Percentiles rank a stretch among this genome's conserved stretches.
phyloP scores from a whole-genome alignment of 257 asterid genomes.

The Vinca minor region DNA sequence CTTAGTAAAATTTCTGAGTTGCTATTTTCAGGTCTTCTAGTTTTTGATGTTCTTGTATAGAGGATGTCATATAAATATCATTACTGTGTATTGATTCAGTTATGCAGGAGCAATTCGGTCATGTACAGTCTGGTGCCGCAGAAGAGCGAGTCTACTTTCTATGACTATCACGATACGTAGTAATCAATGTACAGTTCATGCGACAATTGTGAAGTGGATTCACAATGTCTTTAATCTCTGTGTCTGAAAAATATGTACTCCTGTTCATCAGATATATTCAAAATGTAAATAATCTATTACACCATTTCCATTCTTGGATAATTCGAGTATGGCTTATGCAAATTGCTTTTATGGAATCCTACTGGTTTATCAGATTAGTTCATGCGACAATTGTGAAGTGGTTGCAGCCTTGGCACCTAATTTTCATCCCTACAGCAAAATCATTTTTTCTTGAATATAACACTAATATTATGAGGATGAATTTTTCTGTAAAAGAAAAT shows the following conservation, averaged over 20 bases:
- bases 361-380: neutral
- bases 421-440: neutral
- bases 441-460: too few relatives aligned
- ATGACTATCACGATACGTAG: neutral
- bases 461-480: too few relatives aligned
- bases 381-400: too few relatives aligned
- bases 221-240: neutral
- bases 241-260: too few relatives aligned
- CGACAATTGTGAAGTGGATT: neutral
- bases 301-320: neutral
- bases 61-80: neutral
- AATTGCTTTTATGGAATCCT: neutral
- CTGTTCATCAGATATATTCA: neutral
- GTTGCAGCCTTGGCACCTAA: too few relatives aligned
- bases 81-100: neutral
- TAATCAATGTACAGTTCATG: conserved; percentile 10
- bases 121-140: neutral
- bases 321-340: neutral
- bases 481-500: too few relatives aligned
- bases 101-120: conserved; percentile 7
- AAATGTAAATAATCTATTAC: conserved; percentile 1
- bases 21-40: neutral
- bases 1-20: neutral
- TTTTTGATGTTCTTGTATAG: neutral
- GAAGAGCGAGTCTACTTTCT: neutral